Evolutionary conservation across 2,329 filamentous ascomycete genomes (phyloP), one percentile per base, ranked within the genome.

Genomic region (Arthrobotrys pseudoclavata): DNA sequence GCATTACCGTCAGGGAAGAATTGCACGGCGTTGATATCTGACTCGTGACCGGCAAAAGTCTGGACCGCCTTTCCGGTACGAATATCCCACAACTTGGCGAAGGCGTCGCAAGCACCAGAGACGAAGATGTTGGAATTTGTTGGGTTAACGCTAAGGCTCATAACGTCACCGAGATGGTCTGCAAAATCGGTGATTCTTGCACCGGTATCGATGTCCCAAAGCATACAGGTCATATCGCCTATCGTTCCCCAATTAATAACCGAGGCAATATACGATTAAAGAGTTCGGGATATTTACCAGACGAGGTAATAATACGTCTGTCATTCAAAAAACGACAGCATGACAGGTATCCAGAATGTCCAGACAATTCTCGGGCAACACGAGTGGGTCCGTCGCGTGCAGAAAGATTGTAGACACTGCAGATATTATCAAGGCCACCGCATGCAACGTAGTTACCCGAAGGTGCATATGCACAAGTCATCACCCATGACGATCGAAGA

Each of bases 301-400:
- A 99, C 0, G 96, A 98, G 77, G 96, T 99, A 80, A 99, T 90
- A 83, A 99, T 98, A 83, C 93, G 94, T 83, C 96, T 91, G 86
- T 99, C 96, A 84, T 97, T 98, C 87, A 98, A 97, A 85, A 99
- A 99, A 80, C 96, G 92, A 84, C 96, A 98, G 91, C 96, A 99
- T 22, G 94, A 97, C 52, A 99, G 89, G 83, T 99, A 99, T 62
- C 96, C 96, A 52, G 95, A 97, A 84, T 99, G 96, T 50, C 96
- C 96, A 34, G 96, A 98, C 60, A 99, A 88, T 85, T 99, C 96
- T 80, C 95, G 91, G 80, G 95, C 95, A 79, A 98, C 96, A 79
- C 96, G 92, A 53, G 96, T 98, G 9, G 96, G 96, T n/a, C 95
- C 96, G 85, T 99, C 96, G 82, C 95, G 90, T 80, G 96, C 94